A percentile compares a stretch with the other conserved stretches of the same genome.
phyloP scores from a whole-genome alignment of 192 early-diverging fungal genomes.

The Lobulomyces angularis region DNA sequence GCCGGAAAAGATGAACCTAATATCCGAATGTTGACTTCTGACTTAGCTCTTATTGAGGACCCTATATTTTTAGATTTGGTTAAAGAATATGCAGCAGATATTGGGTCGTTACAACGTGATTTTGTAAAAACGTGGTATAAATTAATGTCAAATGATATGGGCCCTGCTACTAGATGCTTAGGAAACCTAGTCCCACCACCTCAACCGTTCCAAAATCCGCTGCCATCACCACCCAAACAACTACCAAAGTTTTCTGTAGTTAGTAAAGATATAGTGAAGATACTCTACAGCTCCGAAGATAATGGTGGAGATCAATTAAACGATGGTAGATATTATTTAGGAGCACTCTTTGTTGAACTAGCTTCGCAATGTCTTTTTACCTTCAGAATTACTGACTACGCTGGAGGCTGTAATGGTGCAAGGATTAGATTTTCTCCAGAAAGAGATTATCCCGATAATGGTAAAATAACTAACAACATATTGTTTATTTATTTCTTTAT shows the following conservation, averaged over 20 bases:
- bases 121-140: slow-evolving; percentile 25
- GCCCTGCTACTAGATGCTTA: slow-evolving; percentile 9
- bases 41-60: slow-evolving; percentile 12
- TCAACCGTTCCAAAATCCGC: slow-evolving; percentile 18
- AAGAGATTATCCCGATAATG: no score
- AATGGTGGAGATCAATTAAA: background rate
- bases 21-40: slow-evolving; percentile 15
- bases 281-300: background rate
- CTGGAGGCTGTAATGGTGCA: slow-evolving; percentile 18
- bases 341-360: slow-evolving; percentile 12
- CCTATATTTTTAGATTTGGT: background rate
- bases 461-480: background rate
- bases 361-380: slow-evolving; percentile 19
- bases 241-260: slow-evolving; percentile 13
- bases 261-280: slow-evolving; percentile 2
- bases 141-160: slow-evolving; percentile 18
- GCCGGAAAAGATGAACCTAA: background rate
- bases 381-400: slow-evolving; percentile 13
- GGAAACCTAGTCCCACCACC: slow-evolving; percentile 13
- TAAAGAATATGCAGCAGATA: background rate
- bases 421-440: slow-evolving; percentile 9
- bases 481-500: no score
- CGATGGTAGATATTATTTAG: slow-evolving; percentile 10
- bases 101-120: slow-evolving; percentile 3
- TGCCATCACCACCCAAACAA: slow-evolving; percentile 14